Conservation (phyloP, 495 filamentous ascomycete species). For the Aspergillus panamensis region DNA sequence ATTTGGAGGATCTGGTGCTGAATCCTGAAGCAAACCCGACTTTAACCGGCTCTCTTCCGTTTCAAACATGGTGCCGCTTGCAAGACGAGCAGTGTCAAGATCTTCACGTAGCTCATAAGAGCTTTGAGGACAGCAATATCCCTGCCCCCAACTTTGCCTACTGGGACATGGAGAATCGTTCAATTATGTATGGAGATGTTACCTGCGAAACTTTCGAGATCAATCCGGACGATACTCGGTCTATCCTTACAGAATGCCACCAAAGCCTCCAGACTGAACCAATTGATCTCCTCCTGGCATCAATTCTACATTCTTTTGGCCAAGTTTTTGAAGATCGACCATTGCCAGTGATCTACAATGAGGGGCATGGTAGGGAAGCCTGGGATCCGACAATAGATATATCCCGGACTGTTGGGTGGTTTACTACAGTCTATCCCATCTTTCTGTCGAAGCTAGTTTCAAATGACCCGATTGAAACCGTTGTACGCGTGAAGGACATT, state of each 20-base stretch:
- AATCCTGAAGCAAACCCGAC: slow-evolving; percentile 33
- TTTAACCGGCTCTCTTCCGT: slow-evolving; percentile 50
- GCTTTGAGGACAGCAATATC: too few species aligned
- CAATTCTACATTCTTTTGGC: slow-evolving; percentile 50
- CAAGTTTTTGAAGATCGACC: slow-evolving; percentile 49
- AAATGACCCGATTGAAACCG: slow-evolving; percentile 35
- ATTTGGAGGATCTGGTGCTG: slow-evolving; percentile 61
- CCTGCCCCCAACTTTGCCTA: slow-evolving; percentile 37
- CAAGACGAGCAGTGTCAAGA: slow-evolving; percentile 41
- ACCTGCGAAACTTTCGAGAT: slow-evolving; percentile 45
- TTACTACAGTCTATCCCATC: slow-evolving; percentile 55
- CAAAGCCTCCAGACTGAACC: slow-evolving; percentile 48
- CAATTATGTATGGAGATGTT: slow-evolving; percentile 51
- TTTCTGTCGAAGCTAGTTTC: slow-evolving; percentile 24
- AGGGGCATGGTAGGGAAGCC: slow-evolving; percentile 55
- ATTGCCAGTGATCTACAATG: slow-evolving; percentile 52
- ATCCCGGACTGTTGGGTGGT: slow-evolving; percentile 60
- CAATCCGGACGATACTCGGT: slow-evolving; percentile 37
- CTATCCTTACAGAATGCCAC: slow-evolving; percentile 45
- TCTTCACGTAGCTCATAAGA: too few species aligned
- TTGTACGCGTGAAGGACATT: slow-evolving; percentile 46
- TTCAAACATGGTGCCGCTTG: slow-evolving; percentile 58
- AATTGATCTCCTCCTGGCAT: slow-evolving; percentile 52
- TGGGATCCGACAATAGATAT: slow-evolving; percentile 52
- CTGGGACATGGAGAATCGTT: slow-evolving; percentile 48